phyloP scores from a whole-genome alignment of 1,284 basidiomycete species.

The Phlebopus sp. region DNA sequence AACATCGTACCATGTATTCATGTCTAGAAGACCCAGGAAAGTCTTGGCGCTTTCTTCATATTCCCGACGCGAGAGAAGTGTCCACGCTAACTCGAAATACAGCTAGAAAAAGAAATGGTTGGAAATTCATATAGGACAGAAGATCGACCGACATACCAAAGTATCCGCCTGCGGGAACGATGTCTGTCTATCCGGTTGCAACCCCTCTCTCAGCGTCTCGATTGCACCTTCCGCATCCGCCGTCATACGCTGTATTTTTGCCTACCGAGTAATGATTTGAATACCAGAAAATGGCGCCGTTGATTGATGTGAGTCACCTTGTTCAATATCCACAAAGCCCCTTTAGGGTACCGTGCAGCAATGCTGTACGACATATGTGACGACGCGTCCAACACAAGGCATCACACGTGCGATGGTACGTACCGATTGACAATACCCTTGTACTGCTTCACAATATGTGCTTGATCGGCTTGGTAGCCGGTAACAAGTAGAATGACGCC shows the following conservation, averaged over 20 bases:
- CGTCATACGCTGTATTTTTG: constrained; percentile 73
- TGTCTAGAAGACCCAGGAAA: constrained; percentile 60
- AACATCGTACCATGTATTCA: constrained; percentile 62
- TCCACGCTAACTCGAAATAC: constrained; percentile 77
- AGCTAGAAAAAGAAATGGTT: constrained; percentile 46
- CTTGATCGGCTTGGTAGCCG: constrained; percentile 73
- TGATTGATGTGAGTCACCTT: constrained; percentile 40
- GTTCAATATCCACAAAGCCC: constrained; percentile 74
- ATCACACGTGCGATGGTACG: constrained; percentile 14
- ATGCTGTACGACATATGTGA: constrained; percentile 34
- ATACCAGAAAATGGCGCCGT: background rate
- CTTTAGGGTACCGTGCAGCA: constrained; percentile 58
- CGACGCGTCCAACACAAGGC: background rate
- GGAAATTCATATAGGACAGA: background rate
- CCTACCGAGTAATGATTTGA: constrained; percentile 37
- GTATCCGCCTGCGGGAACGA: constrained; percentile 71
- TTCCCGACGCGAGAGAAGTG: constrained; percentile 57
- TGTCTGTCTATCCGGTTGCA: constrained; percentile 47
- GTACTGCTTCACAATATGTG: constrained; percentile 61
- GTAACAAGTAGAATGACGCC: constrained; percentile 66
- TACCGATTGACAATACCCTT: constrained; percentile 59
- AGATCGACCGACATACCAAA: constrained; percentile 41
- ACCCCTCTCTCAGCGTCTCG: constrained; percentile 53
- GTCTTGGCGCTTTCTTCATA: constrained; percentile 66
- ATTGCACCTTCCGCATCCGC: constrained; percentile 63